Evolutionary conservation across 176 grass and related monocot genomes (phyloP).

Genomic region (Metroxylon sagu): DNA sequence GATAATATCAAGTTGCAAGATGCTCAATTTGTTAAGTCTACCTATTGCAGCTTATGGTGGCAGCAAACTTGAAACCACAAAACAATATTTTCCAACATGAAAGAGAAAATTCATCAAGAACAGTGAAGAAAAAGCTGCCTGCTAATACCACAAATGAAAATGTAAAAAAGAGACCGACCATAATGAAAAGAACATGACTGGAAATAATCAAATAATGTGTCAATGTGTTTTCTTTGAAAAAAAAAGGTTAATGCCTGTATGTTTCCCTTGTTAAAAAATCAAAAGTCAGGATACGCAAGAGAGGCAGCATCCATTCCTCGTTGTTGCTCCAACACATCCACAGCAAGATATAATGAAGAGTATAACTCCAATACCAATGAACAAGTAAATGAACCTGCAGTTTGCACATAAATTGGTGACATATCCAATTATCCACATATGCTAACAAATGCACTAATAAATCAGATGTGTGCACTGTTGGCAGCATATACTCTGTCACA

Average conservation of each 20-base stretch:
- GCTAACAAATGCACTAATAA: background rate
- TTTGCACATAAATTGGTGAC: background rate
- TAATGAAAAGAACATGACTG: background rate
- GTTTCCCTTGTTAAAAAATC: conserved; percentile 14
- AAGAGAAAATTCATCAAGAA: too few relatives aligned
- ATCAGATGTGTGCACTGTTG: background rate
- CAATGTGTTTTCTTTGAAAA: too few relatives aligned
- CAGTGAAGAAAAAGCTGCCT: too few relatives aligned
- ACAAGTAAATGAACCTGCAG: conserved; percentile 68
- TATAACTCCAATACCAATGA: conserved; percentile 59
- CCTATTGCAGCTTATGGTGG: too few relatives aligned
- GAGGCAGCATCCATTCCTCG: conserved; percentile 67
- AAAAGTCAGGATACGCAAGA: conserved; percentile 62
- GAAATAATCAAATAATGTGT: background rate
- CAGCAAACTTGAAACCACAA: too few relatives aligned
- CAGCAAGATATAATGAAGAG: conserved; percentile 65
- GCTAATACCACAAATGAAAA: too few relatives aligned
- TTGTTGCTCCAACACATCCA: conserved; percentile 55
- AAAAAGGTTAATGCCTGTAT: too few relatives aligned
- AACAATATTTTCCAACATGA: too few relatives aligned
- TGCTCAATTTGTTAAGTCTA: too few relatives aligned
- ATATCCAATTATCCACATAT: background rate
- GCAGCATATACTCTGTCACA: too few relatives aligned
- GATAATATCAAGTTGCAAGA: too few relatives aligned
- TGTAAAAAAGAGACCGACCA: too few relatives aligned